These are phyloP conservation scores for Inonotus hispidus DNA, from an alignment of 1,284 basidiomycete species.

Conservation along the genomic window DNA sequence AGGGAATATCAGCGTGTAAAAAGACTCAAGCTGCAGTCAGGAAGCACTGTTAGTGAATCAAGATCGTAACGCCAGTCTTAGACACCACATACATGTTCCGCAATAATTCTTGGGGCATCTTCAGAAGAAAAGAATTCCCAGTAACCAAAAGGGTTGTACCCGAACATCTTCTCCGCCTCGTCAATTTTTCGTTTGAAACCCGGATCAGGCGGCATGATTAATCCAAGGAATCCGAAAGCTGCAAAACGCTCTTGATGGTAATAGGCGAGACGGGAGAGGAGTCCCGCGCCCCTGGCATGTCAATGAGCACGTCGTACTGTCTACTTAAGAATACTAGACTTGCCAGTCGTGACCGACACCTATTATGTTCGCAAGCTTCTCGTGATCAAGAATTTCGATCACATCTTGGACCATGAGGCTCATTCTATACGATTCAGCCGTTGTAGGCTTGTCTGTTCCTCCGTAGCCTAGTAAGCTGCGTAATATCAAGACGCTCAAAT, in stretches of 20 bases:
- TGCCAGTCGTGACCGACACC: constrained; percentile 48
- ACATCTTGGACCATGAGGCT: constrained; percentile 21
- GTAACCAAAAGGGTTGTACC: constrained; percentile 30
- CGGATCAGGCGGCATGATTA: constrained; percentile 19
- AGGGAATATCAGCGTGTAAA: constrained; percentile 28
- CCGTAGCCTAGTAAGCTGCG: constrained; percentile 24
- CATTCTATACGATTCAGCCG: constrained; percentile 11
- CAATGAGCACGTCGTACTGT: constrained; percentile 20
- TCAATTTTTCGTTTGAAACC: constrained; percentile 9
- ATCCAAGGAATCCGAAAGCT: constrained; percentile 22
- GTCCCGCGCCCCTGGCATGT: constrained; percentile 23
- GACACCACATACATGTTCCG: constrained; percentile 25
- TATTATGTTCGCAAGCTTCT: constrained; percentile 30
- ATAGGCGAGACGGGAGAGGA: constrained; percentile 15
- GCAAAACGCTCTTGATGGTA: constrained; percentile 20
- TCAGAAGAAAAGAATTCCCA: constrained; percentile 31
- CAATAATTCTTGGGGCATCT: constrained; percentile 27
- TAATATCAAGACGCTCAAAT: constrained; percentile 10
- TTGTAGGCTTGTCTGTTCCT: constrained; percentile 23
- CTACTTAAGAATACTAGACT: constrained; percentile 32
- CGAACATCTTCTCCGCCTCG: constrained; percentile 10
- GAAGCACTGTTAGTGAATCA: background rate
- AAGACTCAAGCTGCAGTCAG: constrained; percentile 24
- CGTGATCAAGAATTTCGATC: constrained; percentile 27
- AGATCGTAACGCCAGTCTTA: background rate